phyloP scores from a whole-genome alignment of 169 alveolate species.

The Eimeria tenella region DNA sequence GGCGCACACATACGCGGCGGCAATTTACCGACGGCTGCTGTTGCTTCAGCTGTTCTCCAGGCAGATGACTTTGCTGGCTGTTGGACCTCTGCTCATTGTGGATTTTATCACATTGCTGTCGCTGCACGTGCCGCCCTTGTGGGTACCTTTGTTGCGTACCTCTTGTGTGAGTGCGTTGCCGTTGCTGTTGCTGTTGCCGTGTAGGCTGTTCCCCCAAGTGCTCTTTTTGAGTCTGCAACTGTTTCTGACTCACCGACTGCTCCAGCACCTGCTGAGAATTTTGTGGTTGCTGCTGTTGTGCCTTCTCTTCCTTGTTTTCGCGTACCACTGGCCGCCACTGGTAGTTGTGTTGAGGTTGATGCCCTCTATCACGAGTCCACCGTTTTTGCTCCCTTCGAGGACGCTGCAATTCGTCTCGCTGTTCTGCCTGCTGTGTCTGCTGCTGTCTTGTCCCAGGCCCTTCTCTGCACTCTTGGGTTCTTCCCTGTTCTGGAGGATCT shows the following conservation, averaged over 20 bases:
- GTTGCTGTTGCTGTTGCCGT: neutral
- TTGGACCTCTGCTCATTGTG: neutral
- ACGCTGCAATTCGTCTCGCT: neutral
- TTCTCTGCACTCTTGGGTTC: neutral
- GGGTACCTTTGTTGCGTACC: neutral
- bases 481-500: neutral
- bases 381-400: neutral
- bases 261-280: neutral
- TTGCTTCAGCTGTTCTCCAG: neutral
- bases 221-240: neutral
- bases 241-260: neutral
- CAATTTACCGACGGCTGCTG: neutral
- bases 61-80: slow-evolving; percentile 6
- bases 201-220: neutral
- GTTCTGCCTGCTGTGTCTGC: neutral
- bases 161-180: no score
- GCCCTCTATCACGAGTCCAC: neutral
- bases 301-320: neutral
- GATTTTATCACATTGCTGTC: neutral
- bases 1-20: slow-evolving; percentile 55
- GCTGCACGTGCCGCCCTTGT: neutral
- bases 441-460: neutral
- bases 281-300: neutral
- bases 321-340: slow-evolving; percentile 31
- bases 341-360: neutral